phyloP scores from a whole-genome alignment of 176 grass and related monocot genomes.

The Areca catechu region DNA sequence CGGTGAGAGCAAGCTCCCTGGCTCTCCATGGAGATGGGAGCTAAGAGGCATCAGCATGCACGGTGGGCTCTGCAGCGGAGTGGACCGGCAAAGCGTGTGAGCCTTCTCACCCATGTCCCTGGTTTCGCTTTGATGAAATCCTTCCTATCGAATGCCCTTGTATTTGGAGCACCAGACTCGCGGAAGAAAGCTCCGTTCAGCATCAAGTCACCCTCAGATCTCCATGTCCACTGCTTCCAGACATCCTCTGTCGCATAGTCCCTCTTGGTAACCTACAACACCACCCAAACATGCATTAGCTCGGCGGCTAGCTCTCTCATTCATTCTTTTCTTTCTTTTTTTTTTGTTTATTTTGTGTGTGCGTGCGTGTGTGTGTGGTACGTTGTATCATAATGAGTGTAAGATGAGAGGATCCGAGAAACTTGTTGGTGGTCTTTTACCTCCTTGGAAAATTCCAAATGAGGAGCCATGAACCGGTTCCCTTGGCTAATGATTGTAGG shows the following conservation, averaged over 20 bases:
- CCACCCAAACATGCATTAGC: too few species aligned
- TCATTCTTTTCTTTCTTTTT: too few species aligned
- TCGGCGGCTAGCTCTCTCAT: too few species aligned
- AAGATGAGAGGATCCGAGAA: neutral
- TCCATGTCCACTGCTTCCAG: slow-evolving; percentile 74
- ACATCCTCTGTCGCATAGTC: slow-evolving; percentile 31
- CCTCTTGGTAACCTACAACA: slow-evolving; percentile 51
- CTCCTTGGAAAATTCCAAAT: slow-evolving; percentile 36
- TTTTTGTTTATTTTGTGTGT: too few species aligned
- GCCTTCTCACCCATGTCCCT: slow-evolving; percentile 43
- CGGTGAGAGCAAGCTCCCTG: neutral
- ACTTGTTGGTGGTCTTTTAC: slow-evolving; percentile 11
- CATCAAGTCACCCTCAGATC: slow-evolving; percentile 48
- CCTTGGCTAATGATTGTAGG: slow-evolving; percentile 70
- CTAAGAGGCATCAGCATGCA: slow-evolving; percentile 29
- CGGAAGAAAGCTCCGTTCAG: slow-evolving; percentile 46
- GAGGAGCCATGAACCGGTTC: slow-evolving; percentile 57
- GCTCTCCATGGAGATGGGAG: slow-evolving; percentile 2
- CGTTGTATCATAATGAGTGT: too few species aligned
- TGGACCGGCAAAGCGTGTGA: slow-evolving; percentile 52
- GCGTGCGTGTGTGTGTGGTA: too few species aligned
- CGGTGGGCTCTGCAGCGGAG: slow-evolving; percentile 21
- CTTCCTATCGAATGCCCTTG: neutral
- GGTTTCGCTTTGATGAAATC: slow-evolving; percentile 69
- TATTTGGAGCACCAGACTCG: slow-evolving; percentile 21